phyloP scores from a whole-genome alignment of 2,329 filamentous ascomycete genomes.

The Fusarium siculi region DNA sequence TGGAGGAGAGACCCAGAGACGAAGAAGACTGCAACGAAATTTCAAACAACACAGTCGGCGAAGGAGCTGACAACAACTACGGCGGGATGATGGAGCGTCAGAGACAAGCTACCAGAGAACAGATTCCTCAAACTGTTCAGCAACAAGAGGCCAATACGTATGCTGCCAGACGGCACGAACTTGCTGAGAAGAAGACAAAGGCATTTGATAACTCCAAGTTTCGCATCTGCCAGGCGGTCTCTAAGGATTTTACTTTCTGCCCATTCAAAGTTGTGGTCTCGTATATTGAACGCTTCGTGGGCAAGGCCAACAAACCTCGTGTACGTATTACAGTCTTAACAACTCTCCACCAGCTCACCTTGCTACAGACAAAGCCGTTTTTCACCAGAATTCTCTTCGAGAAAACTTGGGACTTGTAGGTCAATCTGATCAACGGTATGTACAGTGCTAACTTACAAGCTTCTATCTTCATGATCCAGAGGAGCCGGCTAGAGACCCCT shows the following conservation, averaged over 20 bases:
- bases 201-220: conserved; percentile 43
- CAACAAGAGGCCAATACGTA: background rate
- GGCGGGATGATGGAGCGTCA: conserved; percentile 6
- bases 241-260: conserved; percentile 53
- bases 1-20: conserved; percentile 17
- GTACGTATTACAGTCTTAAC: conserved; percentile 48
- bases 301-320: conserved; percentile 60
- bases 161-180: conserved; percentile 4
- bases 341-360: conserved; percentile 20
- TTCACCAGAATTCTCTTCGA: conserved; percentile 70
- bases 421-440: background rate
- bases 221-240: conserved; percentile 38
- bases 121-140: background rate
- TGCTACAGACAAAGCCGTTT: conserved; percentile 55
- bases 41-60: background rate
- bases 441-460: conserved; percentile 52
- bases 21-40: background rate
- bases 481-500: conserved; percentile 58
- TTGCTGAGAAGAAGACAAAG: conserved; percentile 7
- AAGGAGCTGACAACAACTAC: background rate
- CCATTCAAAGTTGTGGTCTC: conserved; percentile 64
- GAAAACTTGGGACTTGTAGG: conserved; percentile 81
- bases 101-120: background rate
- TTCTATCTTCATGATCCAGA: conserved; percentile 73
- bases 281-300: conserved; percentile 70